Evolutionary conservation across 768 basidiomycete species (phyloP), one percentile per base, ranked within the genome.

Genomic region (Pisolithus microcarpus): DNA sequence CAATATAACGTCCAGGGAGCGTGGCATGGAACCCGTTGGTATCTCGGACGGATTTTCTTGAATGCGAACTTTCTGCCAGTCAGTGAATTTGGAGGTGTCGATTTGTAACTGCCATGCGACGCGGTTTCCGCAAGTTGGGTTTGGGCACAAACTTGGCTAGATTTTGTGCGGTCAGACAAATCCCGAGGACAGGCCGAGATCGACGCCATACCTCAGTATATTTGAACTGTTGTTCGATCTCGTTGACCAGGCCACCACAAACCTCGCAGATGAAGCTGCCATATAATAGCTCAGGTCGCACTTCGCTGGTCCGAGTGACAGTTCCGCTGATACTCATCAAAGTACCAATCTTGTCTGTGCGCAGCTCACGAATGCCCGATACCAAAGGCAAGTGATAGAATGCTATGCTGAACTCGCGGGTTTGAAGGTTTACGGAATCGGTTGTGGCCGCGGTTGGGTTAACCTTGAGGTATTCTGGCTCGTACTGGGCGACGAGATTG

Each of bases 1-100:
- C 7, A 98, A 80, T 56, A 98, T 91, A 39, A 98, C 95, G 65
- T 98, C 95, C 51, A 98, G 72, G 24, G 92, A 95, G 30, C 95
- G 85, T 26, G 96, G 96, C 96, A 98, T 99, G 3, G 87, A 91
- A 1, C 96, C 96, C 0, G 95, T 98, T 1, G 96, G 96, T 51
- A 99, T 98, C 70, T 98, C 96, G 24, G 94, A 96, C 9, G 95
- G 86, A 61, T 97, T 98, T 72, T 99, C 96, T 63, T 99, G 96
- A 42, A 99, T 97, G 40, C 96, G 84, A 44, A 98, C 93, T 68
- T 97, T 97, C 68, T 99, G 96, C 96, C 96, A 98, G 65, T 99
- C 96, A 0, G 91, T 90, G 65, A 99, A 99, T 66, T 91, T 94
- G 26, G 91, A 94, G 48, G 85, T 84, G 65, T 98, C 95, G 52